phyloP scores from a whole-genome alignment of 495 filamentous ascomycete species.

The Aspergillus carlsbadensis region DNA sequence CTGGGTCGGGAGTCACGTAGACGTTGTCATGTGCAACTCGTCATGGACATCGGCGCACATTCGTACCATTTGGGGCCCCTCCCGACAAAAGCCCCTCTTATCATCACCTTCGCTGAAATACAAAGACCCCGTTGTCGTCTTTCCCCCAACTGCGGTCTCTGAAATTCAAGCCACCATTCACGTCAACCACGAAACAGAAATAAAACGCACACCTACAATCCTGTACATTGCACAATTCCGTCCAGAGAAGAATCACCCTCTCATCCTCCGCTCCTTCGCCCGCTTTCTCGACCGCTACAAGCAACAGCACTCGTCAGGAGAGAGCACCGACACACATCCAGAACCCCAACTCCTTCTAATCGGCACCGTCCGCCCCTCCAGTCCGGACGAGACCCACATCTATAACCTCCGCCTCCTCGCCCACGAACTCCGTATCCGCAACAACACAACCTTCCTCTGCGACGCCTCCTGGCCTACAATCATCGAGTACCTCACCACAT shows the following conservation, averaged over 20 bases:
- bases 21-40: slow-evolving; percentile 96
- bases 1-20: slow-evolving; percentile 74
- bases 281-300: slow-evolving; percentile 51
- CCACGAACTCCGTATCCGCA: slow-evolving; percentile 82
- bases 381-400: slow-evolving; percentile 78
- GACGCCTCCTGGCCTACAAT: slow-evolving; percentile 88
- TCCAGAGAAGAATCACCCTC: slow-evolving; percentile 91
- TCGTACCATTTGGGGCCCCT: slow-evolving; percentile 70
- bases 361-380: slow-evolving; percentile 79
- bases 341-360: slow-evolving; percentile 68
- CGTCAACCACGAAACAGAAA: slow-evolving; percentile 64
- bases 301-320: not conserved
- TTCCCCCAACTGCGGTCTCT: slow-evolving; percentile 85
- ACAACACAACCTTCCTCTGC: slow-evolving; percentile 79
- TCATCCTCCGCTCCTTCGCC: slow-evolving; percentile 81
- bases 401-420: slow-evolving; percentile 87
- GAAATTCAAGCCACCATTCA: slow-evolving; percentile 73
- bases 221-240: slow-evolving; percentile 97
- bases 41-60: slow-evolving; percentile 91
- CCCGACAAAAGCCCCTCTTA: slow-evolving; percentile 28
- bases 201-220: slow-evolving; percentile 62
- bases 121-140: slow-evolving; percentile 63
- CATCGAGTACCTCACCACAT: slow-evolving; percentile 67
- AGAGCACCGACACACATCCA: not conserved
- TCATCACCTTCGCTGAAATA: slow-evolving; percentile 20